These are phyloP conservation scores for Irpex sp. DNA, from an alignment of 1,284 basidiomycete species.

Conservation along the genomic window DNA sequence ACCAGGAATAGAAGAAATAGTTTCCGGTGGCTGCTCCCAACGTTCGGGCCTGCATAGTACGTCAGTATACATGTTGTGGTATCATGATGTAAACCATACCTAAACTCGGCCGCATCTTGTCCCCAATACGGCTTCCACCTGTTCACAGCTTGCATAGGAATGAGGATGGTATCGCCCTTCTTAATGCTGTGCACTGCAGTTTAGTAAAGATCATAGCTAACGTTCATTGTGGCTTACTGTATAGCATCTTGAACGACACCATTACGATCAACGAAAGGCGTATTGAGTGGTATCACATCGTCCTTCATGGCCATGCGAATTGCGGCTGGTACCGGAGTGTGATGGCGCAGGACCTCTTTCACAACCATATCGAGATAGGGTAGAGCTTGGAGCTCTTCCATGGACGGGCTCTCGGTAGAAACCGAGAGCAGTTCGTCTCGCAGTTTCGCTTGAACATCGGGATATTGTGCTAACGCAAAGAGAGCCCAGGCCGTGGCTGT, in stretches of 20 bases:
- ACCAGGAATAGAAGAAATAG: slow-evolving; percentile 56
- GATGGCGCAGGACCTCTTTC: slow-evolving; percentile 75
- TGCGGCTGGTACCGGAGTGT: slow-evolving; percentile 67
- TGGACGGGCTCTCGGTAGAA: slow-evolving; percentile 42
- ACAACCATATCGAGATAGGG: slow-evolving; percentile 75
- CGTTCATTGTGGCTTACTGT: neutral
- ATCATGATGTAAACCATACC: slow-evolving; percentile 32
- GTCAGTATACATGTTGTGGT: neutral
- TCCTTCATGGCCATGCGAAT: slow-evolving; percentile 61
- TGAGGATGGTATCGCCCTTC: slow-evolving; percentile 53
- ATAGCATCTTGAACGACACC: slow-evolving; percentile 22
- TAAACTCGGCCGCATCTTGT: slow-evolving; percentile 60
- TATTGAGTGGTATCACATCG: slow-evolving; percentile 46
- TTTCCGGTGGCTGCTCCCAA: slow-evolving; percentile 60
- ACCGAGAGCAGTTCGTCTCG: slow-evolving; percentile 70
- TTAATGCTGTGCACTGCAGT: slow-evolving; percentile 33
- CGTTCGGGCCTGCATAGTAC: slow-evolving; percentile 57
- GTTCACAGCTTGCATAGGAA: slow-evolving; percentile 60
- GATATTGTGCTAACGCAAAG: slow-evolving; percentile 65
- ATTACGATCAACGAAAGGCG: slow-evolving; percentile 36
- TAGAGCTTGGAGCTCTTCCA: slow-evolving; percentile 69
- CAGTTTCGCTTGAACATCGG: slow-evolving; percentile 69
- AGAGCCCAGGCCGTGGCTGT: slow-evolving; percentile 65
- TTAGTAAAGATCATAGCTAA: neutral
- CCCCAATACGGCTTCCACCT: slow-evolving; percentile 60